Base-by-base conservation (phyloP, 164 flowering plant genomes). In the Litsea cubeba region DNA sequence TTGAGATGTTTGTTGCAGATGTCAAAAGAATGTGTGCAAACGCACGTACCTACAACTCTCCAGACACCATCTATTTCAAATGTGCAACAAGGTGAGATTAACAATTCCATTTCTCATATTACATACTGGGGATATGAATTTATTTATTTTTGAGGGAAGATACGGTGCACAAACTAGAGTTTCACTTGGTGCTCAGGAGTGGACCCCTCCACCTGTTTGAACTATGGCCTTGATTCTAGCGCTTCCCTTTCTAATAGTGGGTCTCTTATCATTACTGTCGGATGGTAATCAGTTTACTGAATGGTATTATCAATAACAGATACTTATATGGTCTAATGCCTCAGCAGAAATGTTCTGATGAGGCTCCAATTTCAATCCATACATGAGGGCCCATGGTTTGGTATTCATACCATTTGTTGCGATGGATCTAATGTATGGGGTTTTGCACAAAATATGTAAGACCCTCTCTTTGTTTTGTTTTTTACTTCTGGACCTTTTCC, bases 1-100 rank as follows among this genome's bases (percentile, higher is more conserved):
- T 96, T 17, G 99, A 96, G 81, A 96, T 96, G 97, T 96, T 96
- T 82, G 79, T 88, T n/a, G 97, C 98, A 2, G 99, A 96, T 81
- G 89, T 82, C 35, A 87, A 79, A 83, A 89, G 97, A 75, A 96
- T 96, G 99, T 94, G 89, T 81, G 77, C 81, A 25, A 93, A 96
- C 83, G 97, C 98, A 8, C 91, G 93, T 65, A 91, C 93, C 2
- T 96, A 96, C 76, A 96, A 96, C 80, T 92, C 98, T 50, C 93
- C 97, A 2, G 98, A 96, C 2, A 96, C 99, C 64, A 96, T 96
- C 62, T 95, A 95, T 76, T 95, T 86, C 69, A 95, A 92, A 83
- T 95, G 98, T 81, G 71, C 99, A 63, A 86, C 92, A 74, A 95
- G 98, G 99, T 83, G 54, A 65, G 71, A 62, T 81, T 65, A 76